Conservation (phyloP, 169 alveolate species). For the Amoebophrya sp. region DNA sequence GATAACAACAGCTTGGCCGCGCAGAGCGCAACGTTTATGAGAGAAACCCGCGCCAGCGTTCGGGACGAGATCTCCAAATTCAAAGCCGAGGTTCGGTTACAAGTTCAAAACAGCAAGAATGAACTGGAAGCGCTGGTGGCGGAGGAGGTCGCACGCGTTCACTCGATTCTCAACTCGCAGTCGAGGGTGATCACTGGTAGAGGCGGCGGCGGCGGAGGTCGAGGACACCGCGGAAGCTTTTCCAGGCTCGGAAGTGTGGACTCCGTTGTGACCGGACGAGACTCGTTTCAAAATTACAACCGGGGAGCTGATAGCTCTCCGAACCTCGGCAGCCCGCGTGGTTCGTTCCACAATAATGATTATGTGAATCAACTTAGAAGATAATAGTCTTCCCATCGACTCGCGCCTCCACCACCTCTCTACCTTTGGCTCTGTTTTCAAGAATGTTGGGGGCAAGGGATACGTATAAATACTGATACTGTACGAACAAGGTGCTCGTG, state of each 20-base stretch:
- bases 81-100: background rate
- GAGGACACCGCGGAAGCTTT: background rate
- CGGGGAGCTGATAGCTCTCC: background rate
- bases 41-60: background rate
- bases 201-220: background rate
- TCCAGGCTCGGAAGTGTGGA: background rate
- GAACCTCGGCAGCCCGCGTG: too few species aligned
- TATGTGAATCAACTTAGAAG: too few species aligned
- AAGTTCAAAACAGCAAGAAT: background rate
- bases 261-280: background rate
- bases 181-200: background rate
- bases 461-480: too few species aligned
- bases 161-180: background rate
- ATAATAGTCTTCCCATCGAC: too few species aligned
- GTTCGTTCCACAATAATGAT: too few species aligned
- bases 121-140: background rate
- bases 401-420: too few species aligned
- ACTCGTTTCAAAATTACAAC: background rate
- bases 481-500: too few species aligned
- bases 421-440: too few species aligned
- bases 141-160: background rate
- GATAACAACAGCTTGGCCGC: background rate
- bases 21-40: background rate
- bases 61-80: background rate
- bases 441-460: too few species aligned